Base-by-base conservation (phyloP, 306 rosid species). In the peach (Prunus persica) region DNA sequence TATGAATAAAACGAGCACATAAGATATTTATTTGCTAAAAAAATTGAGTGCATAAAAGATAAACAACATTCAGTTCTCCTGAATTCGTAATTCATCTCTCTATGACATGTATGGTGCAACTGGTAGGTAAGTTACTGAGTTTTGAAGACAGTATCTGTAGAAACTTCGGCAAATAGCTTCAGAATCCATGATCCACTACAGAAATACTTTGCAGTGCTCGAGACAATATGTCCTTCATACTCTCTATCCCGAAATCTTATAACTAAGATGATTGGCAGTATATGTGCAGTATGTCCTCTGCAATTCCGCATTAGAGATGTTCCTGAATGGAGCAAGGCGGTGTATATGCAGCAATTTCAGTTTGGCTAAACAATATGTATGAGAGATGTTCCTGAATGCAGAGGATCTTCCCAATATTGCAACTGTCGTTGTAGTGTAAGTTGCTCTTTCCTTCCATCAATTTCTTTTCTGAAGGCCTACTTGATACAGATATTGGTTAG, bases 321-420 rank as follows among this genome's bases (percentile, higher is more conserved):
- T 24, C 24, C 24, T 24, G 24, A 24, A 24, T 24, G 24, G 24
- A 24, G 83, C 96, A 96, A 86, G 99, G 97, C 56, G 91, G 92
- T 76, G 97, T 97, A 47, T 90, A 79, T 87, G 88, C 99, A 57
- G 96, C 98, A 65, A 73, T 96, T 45, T 92, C 96, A 72, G 64
- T 89, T 82, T 96, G 99, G 98, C 83, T 92, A 69, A 92, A 92
- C 72, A 72, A 86, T 58, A 84, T 92, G 84, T 83, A 87, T 64
- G 96, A 89, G 24, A 24, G 84, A 91, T 89, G 93, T 85, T 87
- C 81, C 27, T 72, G 84, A 84, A 20, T 25, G 87, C 86, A 49
- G 86, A 89, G 61, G 84, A 89, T 87, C 97, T 91, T 73, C 99
- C 99, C 78, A 88, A 88, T 73, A 65, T 92, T 81, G 99, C 97